Evolutionary conservation across 2,329 filamentous ascomycete species (phyloP).

Genomic region (Elsinoe perseae): DNA sequence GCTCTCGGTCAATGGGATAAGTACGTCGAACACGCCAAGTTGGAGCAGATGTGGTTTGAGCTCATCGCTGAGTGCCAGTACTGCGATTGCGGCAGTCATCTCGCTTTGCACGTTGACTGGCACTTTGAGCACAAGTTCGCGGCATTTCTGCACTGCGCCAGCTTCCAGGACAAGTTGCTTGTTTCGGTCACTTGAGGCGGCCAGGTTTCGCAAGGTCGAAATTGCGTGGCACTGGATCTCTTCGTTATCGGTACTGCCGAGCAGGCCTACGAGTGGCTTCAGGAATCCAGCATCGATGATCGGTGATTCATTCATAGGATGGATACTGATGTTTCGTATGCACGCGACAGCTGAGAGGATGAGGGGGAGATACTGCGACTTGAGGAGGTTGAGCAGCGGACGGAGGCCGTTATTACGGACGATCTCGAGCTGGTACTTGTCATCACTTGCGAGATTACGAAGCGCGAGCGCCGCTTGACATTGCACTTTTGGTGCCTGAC

Average conservation of each 20-base stretch:
- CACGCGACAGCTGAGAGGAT: slow-evolving; percentile 96
- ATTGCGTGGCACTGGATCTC: slow-evolving; percentile 99
- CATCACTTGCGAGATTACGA: slow-evolving; percentile 90
- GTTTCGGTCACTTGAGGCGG: slow-evolving; percentile 93
- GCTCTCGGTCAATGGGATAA: slow-evolving; percentile 91
- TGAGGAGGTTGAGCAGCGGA: slow-evolving; percentile 78
- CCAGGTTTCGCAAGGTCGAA: slow-evolving; percentile 88
- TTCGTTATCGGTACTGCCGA: slow-evolving; percentile 94
- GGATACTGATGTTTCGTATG: slow-evolving; percentile 98
- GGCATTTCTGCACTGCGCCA: slow-evolving; percentile 96
- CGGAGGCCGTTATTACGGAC: slow-evolving; percentile 79
- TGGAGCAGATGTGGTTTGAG: slow-evolving; percentile 86
- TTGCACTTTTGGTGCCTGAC: slow-evolving; percentile 92
- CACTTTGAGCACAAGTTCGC: slow-evolving; percentile 87
- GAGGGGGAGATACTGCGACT: slow-evolving; percentile 90
- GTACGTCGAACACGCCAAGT: slow-evolving; percentile 88
- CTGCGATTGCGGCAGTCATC: slow-evolving; percentile 99
- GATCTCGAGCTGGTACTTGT: slow-evolving; percentile 98
- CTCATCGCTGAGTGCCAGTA: slow-evolving; percentile 89
- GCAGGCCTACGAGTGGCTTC: slow-evolving; percentile 82
- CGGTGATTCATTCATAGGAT: slow-evolving; percentile 93
- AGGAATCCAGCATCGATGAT: slow-evolving; percentile 98
- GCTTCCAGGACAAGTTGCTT: slow-evolving; percentile 96
- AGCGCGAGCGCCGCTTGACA: slow-evolving; percentile 93
- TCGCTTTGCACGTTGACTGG: slow-evolving; percentile 93